Evolutionary conservation across 305 asterid genomes (phyloP), one percentile per base, ranked within the genome.

Genomic region (Fraxinus floribunda): DNA sequence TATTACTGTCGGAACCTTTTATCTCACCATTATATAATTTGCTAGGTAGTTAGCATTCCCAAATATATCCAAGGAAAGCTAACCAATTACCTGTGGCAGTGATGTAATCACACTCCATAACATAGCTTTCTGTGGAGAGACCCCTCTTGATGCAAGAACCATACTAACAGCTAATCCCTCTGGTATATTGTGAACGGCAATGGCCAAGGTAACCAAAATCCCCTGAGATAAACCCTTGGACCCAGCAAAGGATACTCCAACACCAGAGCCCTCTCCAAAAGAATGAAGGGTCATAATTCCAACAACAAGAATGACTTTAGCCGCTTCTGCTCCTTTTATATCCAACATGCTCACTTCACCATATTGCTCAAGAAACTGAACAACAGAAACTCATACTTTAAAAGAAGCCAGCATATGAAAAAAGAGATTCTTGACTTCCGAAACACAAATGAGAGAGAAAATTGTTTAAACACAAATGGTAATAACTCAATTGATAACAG

Each of bases 211-310:
- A 60, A 95, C 93, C 89, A 95, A 86, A 77, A 95, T 77, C 74
- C 99, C 99, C 84, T 95, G 98, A 7, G 98, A 90, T 85, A 95
- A 86, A 55, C 99, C 99, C 87, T 93, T 94, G 66, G 99, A 94
- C 76, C 99, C 98, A 78, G 99, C 99, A 87, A 94, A 95, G 55
- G 99, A 95, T 84, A 95, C 99, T 82, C 99, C 99, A 75, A 95
- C 99, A 32, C 99, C 99, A 78, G 99, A 93, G 60, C 99, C 99
- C 90, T 95, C 99, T 38, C 99, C 99, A 81, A 95, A 93, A 83
- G 99, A 95, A 92, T 95, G 99, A 82, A 95, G 98, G 35, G 98
- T 95, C 98, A 95, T 95, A 80, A 95, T 95, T 38, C 99, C 99
- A 82, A 95, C 97, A 32, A 95, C 97, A 82, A 95, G 97, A 86